Evolutionary conservation across 805 yeast genomes (phyloP), one percentile per base, ranked within the genome.

Genomic region (Candida nonsorbophila): DNA sequence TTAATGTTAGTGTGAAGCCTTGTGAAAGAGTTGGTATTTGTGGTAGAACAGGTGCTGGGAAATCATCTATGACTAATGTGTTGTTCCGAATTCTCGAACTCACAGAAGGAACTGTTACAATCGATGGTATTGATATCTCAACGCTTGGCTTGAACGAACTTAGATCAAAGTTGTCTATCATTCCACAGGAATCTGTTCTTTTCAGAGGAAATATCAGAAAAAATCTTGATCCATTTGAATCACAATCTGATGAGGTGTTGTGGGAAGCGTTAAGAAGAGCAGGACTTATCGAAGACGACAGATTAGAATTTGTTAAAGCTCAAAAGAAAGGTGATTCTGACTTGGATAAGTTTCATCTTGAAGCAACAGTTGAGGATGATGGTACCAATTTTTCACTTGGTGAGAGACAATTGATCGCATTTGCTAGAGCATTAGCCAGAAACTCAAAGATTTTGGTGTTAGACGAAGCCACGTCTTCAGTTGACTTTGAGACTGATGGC

Each of bases 21-120:
- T 59, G 69, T 11, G 85, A 84, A 50, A 84, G 79, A 48, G 69
- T 85, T 41, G 95, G 94, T 25, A 78, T 85, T 32, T 81, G 88
- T 60, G 95, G 95, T 24, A 70, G 95, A 50, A 85, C 95, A 0
- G 95, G 95, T 44, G 94, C 94, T 3, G 95, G 95, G 24, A 79
- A 78, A 53, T 61, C 79, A 2, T 69, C 84, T 3, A 72, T 78
- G 26, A 77, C 77, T 73, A 66, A 75, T 9, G 80, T 80, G 0
- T 50, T 78, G 30, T 78, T 66, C 47, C 58, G 84, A 41, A 47
- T 78, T 26, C 55, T 64, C n/a, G 84, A 77, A 51, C 47, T 74
- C 24, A 53, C 57, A 14, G 27, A 40, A 1, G 84, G 85, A 3
- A 34, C 37, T 9, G 71, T 78, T 18, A 28, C 31, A 12, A 75